Conservation (phyloP, 441 rosid species). For the Rhodomyrtus psidioides region DNA sequence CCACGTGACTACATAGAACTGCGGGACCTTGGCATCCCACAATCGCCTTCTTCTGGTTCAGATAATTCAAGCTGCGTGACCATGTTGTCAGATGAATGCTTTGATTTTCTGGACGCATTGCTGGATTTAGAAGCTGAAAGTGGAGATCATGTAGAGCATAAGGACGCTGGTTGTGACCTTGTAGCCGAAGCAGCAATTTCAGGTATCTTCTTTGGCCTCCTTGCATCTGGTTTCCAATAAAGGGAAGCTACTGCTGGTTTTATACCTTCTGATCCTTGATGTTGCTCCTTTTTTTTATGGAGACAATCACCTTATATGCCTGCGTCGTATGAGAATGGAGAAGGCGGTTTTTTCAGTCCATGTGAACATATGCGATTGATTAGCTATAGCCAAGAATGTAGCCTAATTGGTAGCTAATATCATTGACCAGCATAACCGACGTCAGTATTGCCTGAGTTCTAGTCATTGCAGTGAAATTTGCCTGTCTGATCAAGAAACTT, state of each 20-base stretch:
- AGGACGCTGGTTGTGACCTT: not conserved
- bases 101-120: not conserved
- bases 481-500: not conserved
- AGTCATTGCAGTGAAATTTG: not conserved
- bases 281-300: not conserved
- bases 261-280: not conserved
- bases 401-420: not conserved
- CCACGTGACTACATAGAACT: not conserved
- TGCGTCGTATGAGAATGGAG: not conserved
- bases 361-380: not conserved
- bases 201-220: not conserved
- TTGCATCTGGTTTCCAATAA: not conserved
- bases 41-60: not conserved
- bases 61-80: not conserved
- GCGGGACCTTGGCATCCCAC: not conserved
- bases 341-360: not conserved
- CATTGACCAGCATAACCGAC: not conserved
- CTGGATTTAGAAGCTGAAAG: not conserved
- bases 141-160: not conserved
- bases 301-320: not conserved
- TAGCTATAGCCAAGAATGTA: not conserved
- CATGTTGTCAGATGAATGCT: not conserved
- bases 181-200: not conserved
- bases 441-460: not conserved
- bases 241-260: not conserved